A percentile compares a stretch with the other conserved stretches of the same genome.
Evolutionary conservation across 2,329 filamentous ascomycete genomes (phyloP).

Genomic region (Penicillium sp.): DNA sequence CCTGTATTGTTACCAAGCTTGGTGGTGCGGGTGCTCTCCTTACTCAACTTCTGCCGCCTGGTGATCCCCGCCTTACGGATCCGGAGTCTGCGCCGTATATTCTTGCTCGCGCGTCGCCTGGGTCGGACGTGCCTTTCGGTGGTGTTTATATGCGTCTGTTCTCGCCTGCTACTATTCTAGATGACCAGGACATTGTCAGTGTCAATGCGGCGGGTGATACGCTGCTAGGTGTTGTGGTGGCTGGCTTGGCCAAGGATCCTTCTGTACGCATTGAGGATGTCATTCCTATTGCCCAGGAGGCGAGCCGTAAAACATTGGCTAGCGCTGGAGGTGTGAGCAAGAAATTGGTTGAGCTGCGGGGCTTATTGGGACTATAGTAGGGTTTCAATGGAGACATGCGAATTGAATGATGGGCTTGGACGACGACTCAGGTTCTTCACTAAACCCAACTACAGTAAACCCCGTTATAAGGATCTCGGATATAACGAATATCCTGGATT

Average conservation of each 20-base stretch:
- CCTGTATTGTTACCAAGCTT: slow-evolving; percentile 74
- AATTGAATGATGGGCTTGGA: too few relatives aligned
- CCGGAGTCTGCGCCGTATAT: slow-evolving; percentile 60
- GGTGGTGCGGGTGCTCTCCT: slow-evolving; percentile 67
- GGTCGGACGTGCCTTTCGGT: slow-evolving; percentile 54
- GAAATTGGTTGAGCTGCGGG: slow-evolving; percentile 22
- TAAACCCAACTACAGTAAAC: too few relatives aligned
- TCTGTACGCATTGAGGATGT: slow-evolving; percentile 47
- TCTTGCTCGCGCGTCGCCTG: slow-evolving; percentile 51
- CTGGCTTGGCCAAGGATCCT: slow-evolving; percentile 56
- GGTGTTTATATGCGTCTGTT: slow-evolving; percentile 78
- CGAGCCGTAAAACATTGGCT: slow-evolving; percentile 68
- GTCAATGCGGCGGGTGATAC: slow-evolving; percentile 95
- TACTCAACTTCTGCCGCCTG: slow-evolving; percentile 58
- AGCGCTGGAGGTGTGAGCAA: slow-evolving; percentile 60
- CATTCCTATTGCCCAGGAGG: slow-evolving; percentile 71
- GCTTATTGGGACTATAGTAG: slow-evolving; percentile 3
- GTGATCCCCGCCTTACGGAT: slow-evolving; percentile 58
- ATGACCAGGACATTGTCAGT: slow-evolving; percentile 60
- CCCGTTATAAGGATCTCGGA: too few relatives aligned
- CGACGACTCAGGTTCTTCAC: too few relatives aligned
- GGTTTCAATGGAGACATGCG: too few relatives aligned
- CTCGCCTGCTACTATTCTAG: slow-evolving; percentile 56
- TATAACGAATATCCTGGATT: too few relatives aligned
- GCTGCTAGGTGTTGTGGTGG: slow-evolving; percentile 75